These are phyloP conservation scores for Naegleria fowleri DNA, from an alignment of 208 protist species.

Conservation along the genomic window DNA sequence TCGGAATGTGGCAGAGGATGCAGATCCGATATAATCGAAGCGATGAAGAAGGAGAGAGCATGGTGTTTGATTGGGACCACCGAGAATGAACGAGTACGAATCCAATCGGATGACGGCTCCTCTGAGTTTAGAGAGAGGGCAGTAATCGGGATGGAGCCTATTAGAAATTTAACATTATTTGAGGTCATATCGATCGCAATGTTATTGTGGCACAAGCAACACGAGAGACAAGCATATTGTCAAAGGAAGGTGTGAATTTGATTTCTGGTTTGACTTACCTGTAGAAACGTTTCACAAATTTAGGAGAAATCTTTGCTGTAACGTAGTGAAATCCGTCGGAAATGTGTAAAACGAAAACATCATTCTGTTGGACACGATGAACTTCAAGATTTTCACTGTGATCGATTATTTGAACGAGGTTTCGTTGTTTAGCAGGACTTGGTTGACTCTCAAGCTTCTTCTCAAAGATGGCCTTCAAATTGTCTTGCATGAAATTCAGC, in stretches of 20 bases:
- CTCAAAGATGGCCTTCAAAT: not conserved
- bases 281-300: not conserved
- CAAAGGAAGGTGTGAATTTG: too few species aligned
- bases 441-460: not conserved
- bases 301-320: not conserved
- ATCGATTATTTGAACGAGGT: not conserved
- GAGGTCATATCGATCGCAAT: too few species aligned
- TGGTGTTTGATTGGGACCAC: not conserved
- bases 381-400: not conserved
- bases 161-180: too few species aligned
- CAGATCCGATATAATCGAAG: not conserved
- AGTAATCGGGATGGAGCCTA: not conserved
- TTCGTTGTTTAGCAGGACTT: not conserved
- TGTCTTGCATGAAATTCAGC: not conserved
- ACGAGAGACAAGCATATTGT: too few species aligned
- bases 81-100: not conserved
- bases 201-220: too few species aligned
- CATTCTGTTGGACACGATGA: not conserved
- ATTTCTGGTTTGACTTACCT: not conserved
- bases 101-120: not conserved
- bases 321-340: not conserved
- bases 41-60: not conserved
- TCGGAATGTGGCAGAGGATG: not conserved
- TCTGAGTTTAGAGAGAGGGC: not conserved
- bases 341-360: not conserved